A percentile compares a stretch with the other conserved stretches of the same genome.
Conservation (phyloP, 2,329 filamentous ascomycete genomes). For the Monilinia laxa region DNA sequence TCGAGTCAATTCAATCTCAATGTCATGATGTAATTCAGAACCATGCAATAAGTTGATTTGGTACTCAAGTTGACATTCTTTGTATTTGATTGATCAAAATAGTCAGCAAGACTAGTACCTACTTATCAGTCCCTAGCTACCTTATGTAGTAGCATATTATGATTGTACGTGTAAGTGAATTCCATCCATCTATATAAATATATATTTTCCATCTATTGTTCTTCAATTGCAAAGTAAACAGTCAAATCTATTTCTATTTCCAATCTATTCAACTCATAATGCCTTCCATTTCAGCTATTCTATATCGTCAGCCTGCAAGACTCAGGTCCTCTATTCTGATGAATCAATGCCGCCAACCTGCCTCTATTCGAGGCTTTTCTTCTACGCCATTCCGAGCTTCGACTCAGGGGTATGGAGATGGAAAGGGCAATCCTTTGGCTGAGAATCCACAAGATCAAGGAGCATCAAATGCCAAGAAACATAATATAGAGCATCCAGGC, state of each 20-base stretch:
- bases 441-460: constrained; percentile 44
- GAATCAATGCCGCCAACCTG: constrained; percentile 23
- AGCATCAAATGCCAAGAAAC: constrained; percentile 38
- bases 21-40: background rate
- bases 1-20: background rate
- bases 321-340: background rate
- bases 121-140: background rate
- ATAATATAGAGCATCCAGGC: constrained; percentile 47
- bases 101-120: background rate
- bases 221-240: background rate
- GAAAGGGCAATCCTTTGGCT: constrained; percentile 42
- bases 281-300: constrained; percentile 15
- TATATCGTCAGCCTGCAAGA: background rate
- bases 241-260: background rate
- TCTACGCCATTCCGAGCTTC: constrained; percentile 24
- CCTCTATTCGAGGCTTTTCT: constrained; percentile 29
- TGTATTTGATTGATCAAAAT: background rate
- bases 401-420: constrained; percentile 45
- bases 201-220: background rate
- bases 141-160: background rate
- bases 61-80: too few relatives aligned
- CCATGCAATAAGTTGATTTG: too few relatives aligned
- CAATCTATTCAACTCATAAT: constrained; percentile 1
- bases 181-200: background rate
- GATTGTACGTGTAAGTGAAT: background rate